Conservation (phyloP, 2,329 filamentous ascomycete species). For the Laburnicola sp. region DNA sequence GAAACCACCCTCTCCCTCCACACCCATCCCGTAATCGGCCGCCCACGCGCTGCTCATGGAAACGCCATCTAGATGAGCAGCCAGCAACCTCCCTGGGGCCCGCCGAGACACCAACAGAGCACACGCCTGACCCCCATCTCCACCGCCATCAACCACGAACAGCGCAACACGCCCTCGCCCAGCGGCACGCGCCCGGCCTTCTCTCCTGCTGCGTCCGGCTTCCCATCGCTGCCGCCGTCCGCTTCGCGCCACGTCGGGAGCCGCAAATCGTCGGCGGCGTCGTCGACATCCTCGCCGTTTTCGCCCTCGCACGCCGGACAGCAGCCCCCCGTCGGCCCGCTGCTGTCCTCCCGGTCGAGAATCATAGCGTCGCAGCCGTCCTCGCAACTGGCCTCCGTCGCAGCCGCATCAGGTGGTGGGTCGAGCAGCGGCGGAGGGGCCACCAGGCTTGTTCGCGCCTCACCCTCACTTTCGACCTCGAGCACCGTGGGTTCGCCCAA, state of each 20-base stretch:
- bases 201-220: slow-evolving; percentile 57
- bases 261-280: slow-evolving; percentile 58
- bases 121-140: slow-evolving; percentile 63
- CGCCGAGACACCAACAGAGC: slow-evolving; percentile 57
- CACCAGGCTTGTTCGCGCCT: slow-evolving; percentile 61
- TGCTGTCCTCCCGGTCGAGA: slow-evolving; percentile 61
- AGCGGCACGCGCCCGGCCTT: slow-evolving; percentile 56
- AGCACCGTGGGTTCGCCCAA: slow-evolving; percentile 59
- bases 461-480: slow-evolving; percentile 60
- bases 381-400: slow-evolving; percentile 60
- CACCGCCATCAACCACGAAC: slow-evolving; percentile 52
- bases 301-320: slow-evolving; percentile 59
- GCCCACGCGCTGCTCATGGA: slow-evolving; percentile 46
- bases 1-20: slow-evolving; percentile 24
- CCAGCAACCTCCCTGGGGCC: slow-evolving; percentile 62
- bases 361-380: slow-evolving; percentile 57
- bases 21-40: slow-evolving; percentile 21
- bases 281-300: slow-evolving; percentile 59
- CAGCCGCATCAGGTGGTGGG: slow-evolving; percentile 58
- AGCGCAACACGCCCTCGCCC: slow-evolving; percentile 51
- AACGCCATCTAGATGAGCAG: slow-evolving; percentile 50
- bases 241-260: slow-evolving; percentile 55
- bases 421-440: slow-evolving; percentile 58
- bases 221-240: slow-evolving; percentile 56
- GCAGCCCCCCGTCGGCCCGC: slow-evolving; percentile 56